A percentile compares a stretch with the other conserved stretches of the same genome.
These are phyloP conservation scores for Nakataea oryzae DNA, from an alignment of 2,329 filamentous ascomycete species.

Conservation along the genomic window DNA sequence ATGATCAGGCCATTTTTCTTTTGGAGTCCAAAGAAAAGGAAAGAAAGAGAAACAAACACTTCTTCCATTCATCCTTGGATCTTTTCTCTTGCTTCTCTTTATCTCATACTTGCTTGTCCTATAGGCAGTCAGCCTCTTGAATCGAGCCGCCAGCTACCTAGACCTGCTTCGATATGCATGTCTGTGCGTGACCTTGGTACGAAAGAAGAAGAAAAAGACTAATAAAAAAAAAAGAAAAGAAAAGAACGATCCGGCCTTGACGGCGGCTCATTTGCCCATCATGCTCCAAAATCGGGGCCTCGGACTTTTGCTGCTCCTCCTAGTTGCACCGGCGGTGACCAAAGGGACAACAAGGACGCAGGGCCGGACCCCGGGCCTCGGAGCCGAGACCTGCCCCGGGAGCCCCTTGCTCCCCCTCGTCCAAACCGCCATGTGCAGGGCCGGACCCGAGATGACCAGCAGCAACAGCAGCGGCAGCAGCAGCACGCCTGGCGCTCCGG, in stretches of 20 bases:
- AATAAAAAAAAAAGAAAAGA: no score
- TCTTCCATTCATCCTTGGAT: no score
- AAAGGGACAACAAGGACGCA: neutral
- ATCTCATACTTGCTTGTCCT: neutral
- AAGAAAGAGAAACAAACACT: no score
- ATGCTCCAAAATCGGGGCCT: neutral
- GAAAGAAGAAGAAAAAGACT: no score
- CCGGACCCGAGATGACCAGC: neutral
- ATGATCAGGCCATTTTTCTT: neutral
- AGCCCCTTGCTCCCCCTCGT: neutral
- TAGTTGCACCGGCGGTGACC: no score
- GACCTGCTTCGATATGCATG: neutral
- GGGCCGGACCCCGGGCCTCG: neutral
- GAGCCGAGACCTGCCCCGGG: neutral
- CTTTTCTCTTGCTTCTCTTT: neutral
- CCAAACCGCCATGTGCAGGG: neutral
- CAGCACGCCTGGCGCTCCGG: neutral
- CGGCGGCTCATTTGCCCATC: neutral
- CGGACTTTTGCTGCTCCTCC: neutral
- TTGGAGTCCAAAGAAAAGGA: no score
- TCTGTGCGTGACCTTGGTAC: no score
- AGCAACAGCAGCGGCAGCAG: no score
- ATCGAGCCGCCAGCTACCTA: neutral
- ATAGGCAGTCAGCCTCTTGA: neutral
- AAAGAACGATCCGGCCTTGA: neutral